Evolutionary conservation across 352 stramenopile species (phyloP).

Genomic region (Globisporangium lucens): DNA sequence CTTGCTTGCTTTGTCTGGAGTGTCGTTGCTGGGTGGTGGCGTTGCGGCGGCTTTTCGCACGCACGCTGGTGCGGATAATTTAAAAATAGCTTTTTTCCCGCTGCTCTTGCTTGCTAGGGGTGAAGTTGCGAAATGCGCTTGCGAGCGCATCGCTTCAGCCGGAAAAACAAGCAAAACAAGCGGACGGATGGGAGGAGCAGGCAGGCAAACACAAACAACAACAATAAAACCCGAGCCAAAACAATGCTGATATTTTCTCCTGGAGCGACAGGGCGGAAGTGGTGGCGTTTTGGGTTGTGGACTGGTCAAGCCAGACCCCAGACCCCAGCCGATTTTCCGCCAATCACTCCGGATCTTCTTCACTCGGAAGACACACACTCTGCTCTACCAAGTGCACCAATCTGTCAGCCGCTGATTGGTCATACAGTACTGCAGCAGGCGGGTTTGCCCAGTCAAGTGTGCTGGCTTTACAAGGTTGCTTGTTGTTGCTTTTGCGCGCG

Average conservation of each 20-base stretch:
- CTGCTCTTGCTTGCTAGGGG: conserved; percentile 20
- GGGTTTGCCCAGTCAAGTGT: not conserved
- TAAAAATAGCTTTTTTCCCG: conserved; percentile 11
- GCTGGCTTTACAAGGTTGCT: not conserved
- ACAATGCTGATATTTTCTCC: conserved; percentile 8
- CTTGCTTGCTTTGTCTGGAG: not conserved
- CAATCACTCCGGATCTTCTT: conserved; percentile 10
- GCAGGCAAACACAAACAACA: not conserved
- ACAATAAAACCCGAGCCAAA: conserved; percentile 1
- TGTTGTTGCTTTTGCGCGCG: not conserved
- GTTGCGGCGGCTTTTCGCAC: not conserved
- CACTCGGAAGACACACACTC: not conserved
- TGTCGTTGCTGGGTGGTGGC: not conserved
- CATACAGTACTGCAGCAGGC: too few species aligned
- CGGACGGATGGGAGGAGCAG: too few species aligned
- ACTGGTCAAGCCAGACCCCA: not conserved
- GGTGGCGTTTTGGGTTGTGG: conserved; percentile 2
- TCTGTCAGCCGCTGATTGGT: conserved; percentile 4
- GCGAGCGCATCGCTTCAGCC: conserved; percentile 9
- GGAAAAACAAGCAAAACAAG: conserved; percentile 1
- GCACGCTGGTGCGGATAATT: not conserved
- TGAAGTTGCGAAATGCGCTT: conserved; percentile 21
- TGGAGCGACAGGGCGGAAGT: conserved; percentile 4
- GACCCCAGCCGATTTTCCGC: not conserved
- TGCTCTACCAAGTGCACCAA: not conserved